phyloP scores from a whole-genome alignment of 2,329 filamentous ascomycete species.

The Colletotrichum lupini region DNA sequence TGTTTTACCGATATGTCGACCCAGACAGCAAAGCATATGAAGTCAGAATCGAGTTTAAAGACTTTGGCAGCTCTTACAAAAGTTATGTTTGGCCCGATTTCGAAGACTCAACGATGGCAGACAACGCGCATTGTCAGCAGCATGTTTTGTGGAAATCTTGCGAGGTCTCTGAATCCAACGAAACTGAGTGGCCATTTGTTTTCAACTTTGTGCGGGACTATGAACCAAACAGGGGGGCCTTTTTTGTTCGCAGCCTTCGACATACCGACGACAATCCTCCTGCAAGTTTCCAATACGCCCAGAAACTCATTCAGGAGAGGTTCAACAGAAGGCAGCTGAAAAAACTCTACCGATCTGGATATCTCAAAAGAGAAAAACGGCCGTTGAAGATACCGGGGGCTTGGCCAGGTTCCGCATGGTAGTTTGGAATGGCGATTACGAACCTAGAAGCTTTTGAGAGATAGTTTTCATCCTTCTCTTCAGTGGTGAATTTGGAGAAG shows the following conservation, averaged over 20 bases:
- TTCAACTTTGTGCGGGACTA: not conserved
- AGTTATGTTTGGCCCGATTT: rapidly evolving
- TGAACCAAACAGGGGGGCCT: not conserved
- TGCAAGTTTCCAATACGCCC: not conserved
- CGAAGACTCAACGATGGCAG: rapidly evolving
- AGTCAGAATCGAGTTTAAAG: not conserved
- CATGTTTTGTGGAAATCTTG: not conserved
- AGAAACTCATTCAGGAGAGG: not conserved
- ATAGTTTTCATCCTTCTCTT: not conserved
- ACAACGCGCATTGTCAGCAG: not conserved
- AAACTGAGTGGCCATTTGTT: not conserved
- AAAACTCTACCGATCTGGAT: constrained; percentile 2
- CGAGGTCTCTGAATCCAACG: rapidly evolving
- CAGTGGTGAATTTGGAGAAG: not conserved
- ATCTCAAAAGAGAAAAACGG: not conserved
- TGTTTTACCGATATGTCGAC: not conserved
- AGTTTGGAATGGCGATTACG: not conserved
- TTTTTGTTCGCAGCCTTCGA: not conserved
- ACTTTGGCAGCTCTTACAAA: not conserved
- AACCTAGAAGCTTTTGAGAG: not conserved
- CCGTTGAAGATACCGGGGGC: not conserved
- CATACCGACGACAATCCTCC: not conserved
- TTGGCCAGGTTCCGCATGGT: not conserved
- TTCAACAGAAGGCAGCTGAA: not conserved
- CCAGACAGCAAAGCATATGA: not conserved